Base-by-base conservation (phyloP, 306 rosid species). In the Fragaria iinumae region DNA sequence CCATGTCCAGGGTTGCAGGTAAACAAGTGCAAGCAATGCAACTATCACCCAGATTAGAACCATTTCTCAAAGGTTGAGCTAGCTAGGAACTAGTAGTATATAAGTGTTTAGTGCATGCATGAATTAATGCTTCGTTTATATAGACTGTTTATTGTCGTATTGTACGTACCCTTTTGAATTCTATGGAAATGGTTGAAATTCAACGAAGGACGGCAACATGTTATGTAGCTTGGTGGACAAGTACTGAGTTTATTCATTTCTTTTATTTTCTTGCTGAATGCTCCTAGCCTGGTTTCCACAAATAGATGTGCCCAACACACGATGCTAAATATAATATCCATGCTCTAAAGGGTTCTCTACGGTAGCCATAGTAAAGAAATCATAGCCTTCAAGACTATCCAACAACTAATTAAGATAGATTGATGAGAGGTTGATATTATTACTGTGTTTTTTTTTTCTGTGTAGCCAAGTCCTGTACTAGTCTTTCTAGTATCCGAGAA, bases 1-100 rank as follows among this genome's bases (percentile, higher is more conserved):
- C 63, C 45, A 11, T 67, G 49, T 69, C 67, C 81, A 71, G 2
- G 48, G 21, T 45, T 59, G 63, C 11, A 71, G 43, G 64, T 21
- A 64, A 45, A 59, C 16, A 44, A 69, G 23, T 45, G 50, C 70
- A 44, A 77, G n/a, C 17, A 78, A 14, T 9, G 57, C 62, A 59
- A 56, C 13, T 16, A 23, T 18, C 18, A 49, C 41, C 81, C 76
- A 69, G 47, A 60, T 43, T 63, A 69, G 57, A 11, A 10, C 76
- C 81, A 78, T 78, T 34, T 45, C 32, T 6, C 34, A 12, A 60
- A 11, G 7, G 66, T 59, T 11, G 18, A 59, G 36, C 7, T 21
- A 25, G 38, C 38, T 59, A 59, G 34, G 38, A 32, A 32, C 34
- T 32, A 59, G 8, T 59, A 11, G 6, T 57, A 57, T 57, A 57